Base-by-base conservation (phyloP, 306 rosid genomes). In the Pachyrhizus erosus region DNA sequence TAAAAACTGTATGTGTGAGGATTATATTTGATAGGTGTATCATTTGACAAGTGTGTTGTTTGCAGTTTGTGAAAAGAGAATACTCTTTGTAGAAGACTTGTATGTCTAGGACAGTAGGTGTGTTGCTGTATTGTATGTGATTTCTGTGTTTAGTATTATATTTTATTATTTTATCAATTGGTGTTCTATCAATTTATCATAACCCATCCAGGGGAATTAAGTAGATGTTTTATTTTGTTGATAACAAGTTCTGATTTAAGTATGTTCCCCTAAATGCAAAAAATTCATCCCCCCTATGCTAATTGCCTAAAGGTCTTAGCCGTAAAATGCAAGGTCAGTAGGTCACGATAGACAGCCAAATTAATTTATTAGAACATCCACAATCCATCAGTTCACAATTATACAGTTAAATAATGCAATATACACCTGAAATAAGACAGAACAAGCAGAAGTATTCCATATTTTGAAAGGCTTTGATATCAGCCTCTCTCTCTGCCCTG, bases 381-480 rank as follows among this genome's bases (percentile, higher is more conserved):
- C n/a, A 6, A 51, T 51, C 23, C 24, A 51, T 51, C 24, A 5
- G 58, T 51, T 51, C 60, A 52, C 3, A 54, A 66, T 52, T 11
- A 27, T 14, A 3, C n/a, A 79, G 43, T 79, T 62, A 54, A 70
- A 34, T 43, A 55, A 75, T 62, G 72, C 4, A 69, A 60, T 68
- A 18, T 43, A 67, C 58, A 89, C 94, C 94, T 91, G 90, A 80
- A 82, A 86, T 71, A 37, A 10, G 70, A 1, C 58, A 23, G 91
- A 75, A 70, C 86, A 86, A 80, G 83, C 8, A 43, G 80, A 24
- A n/a, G 24, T 31, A 11, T 87, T 74, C 78, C 85, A 75, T 71
- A 82, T 71, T 73, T 77, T 37, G 87, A 91, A 89, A 78, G 89
- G 81, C 83, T 80, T 89, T 40, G 89, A 80, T 62, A 78, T 80